Base-by-base conservation (phyloP, 495 filamentous ascomycete species). In the Aspergillus indologenus region DNA sequence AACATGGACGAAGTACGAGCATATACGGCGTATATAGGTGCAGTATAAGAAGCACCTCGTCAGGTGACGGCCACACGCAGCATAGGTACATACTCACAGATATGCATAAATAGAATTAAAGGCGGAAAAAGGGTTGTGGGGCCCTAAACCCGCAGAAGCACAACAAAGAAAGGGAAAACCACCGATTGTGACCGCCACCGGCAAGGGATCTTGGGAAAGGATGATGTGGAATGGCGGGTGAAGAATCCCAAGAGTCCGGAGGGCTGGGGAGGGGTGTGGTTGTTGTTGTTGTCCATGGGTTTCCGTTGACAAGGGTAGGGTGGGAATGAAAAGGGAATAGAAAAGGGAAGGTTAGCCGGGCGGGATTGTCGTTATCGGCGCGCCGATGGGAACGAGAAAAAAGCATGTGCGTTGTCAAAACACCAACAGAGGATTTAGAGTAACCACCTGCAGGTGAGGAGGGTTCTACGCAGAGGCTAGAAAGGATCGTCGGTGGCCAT, bases 161-260 rank as follows among this genome's bases (percentile, higher is more conserved):
- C 5, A 40, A 40, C 9, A 29, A 9, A 29, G 26, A 29, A 29
- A 9, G 26, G 9, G 26, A 4, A 3, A 29, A 29, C 26, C 26
- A 29, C 9, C 26, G 26, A 29, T 29, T 29, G 26, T 4, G 9
- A 14, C 12, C 34, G 12, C 34, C 34, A 11, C 34, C 18, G 45
- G 22, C 19, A 47, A 31, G 24, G 49, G 49, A 18, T n/a, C n/a
- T n/a, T n/a, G n/a, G n/a, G n/a, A 26, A 5, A 5, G 47, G 47
- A 22, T 21, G 47, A n/a, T 23, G 22, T 31, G 45, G 48, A 49
- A 53, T 52, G 52, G 46, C 51, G 21, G 45, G 53, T 42, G 44
- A 26, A 40, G 34, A 40, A 40, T 40, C 12, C 34, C 34, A 8
- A 40, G 34, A 15, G 5, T 11, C 34, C 5, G 34, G 34, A 40